Conservation (phyloP, 768 basidiomycete genomes). For the Nevesoporus exiguus region DNA sequence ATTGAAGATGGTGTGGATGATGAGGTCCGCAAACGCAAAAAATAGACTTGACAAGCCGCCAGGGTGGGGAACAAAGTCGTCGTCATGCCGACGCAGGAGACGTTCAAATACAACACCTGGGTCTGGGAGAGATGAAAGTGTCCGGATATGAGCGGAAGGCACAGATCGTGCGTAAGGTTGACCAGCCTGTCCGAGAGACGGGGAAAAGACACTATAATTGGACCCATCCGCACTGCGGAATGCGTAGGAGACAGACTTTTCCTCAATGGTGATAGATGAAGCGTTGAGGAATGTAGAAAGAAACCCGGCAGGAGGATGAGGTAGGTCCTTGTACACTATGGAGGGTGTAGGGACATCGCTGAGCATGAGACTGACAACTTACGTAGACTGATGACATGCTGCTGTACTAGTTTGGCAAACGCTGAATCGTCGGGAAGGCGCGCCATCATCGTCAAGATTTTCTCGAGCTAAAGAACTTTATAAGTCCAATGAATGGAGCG, state of each 20-base stretch:
- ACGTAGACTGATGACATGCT: slow-evolving; percentile 54
- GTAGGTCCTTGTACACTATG: slow-evolving; percentile 75
- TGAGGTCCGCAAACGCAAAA: slow-evolving; percentile 75
- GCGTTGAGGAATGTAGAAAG: slow-evolving; percentile 28
- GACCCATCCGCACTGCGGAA: slow-evolving; percentile 61
- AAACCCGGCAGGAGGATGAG: slow-evolving; percentile 65
- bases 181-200: slow-evolving; percentile 55
- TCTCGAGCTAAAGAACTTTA: slow-evolving; percentile 53
- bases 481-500: slow-evolving; percentile 4
- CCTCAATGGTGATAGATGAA: background rate
- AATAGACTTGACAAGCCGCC: slow-evolving; percentile 70
- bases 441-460: slow-evolving; percentile 57
- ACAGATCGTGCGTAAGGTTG: slow-evolving; percentile 69
- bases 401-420: slow-evolving; percentile 40
- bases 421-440: slow-evolving; percentile 36
- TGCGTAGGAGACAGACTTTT: slow-evolving; percentile 40
- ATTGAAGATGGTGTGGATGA: slow-evolving; percentile 73
- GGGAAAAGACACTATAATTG: slow-evolving; percentile 53
- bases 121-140: slow-evolving; percentile 54
- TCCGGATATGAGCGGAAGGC: slow-evolving; percentile 42
- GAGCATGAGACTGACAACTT: slow-evolving; percentile 28
- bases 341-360: background rate
- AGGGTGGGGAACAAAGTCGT: slow-evolving; percentile 51
- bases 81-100: slow-evolving; percentile 44
- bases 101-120: slow-evolving; percentile 68